A percentile compares a stretch with the other conserved stretches of the same genome.
These are phyloP conservation scores for Picea abies DNA, from an alignment of 83 land plant species.

Conservation along the genomic window DNA sequence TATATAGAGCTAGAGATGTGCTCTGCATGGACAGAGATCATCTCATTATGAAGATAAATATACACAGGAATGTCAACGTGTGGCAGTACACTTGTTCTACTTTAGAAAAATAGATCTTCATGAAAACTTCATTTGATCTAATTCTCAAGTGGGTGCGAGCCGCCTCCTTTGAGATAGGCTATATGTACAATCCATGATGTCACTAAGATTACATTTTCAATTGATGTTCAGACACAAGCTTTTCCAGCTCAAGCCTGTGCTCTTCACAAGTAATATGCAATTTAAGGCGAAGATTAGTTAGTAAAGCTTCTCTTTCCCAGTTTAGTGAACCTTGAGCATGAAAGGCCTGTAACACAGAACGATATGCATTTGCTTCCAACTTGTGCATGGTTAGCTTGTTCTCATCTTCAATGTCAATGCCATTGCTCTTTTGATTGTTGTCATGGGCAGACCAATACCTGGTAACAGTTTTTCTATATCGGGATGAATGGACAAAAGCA, in stretches of 20 bases:
- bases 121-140: not conserved
- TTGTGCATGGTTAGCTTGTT: not conserved
- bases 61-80: not conserved
- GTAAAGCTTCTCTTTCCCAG: not conserved
- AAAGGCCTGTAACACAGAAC: constrained; percentile 2
- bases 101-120: not conserved
- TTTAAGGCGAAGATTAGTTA: not conserved
- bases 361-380: constrained; percentile 5
- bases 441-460: not conserved
- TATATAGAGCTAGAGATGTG: not conserved
- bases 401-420: not conserved
- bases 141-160: not conserved
- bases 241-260: not conserved
- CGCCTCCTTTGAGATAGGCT: not conserved
- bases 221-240: not conserved
- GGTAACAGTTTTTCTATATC: not conserved
- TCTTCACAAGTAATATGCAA: constrained; percentile 5
- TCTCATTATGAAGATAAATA: not conserved
- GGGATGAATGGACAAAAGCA: not conserved
- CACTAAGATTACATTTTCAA: not conserved
- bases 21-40: not conserved
- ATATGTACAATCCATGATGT: not conserved
- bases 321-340: not conserved
- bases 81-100: not conserved
- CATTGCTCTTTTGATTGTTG: not conserved